These are phyloP conservation scores for Arctium lappa DNA, from an alignment of 129 eudicot species.

Conservation along the genomic window DNA sequence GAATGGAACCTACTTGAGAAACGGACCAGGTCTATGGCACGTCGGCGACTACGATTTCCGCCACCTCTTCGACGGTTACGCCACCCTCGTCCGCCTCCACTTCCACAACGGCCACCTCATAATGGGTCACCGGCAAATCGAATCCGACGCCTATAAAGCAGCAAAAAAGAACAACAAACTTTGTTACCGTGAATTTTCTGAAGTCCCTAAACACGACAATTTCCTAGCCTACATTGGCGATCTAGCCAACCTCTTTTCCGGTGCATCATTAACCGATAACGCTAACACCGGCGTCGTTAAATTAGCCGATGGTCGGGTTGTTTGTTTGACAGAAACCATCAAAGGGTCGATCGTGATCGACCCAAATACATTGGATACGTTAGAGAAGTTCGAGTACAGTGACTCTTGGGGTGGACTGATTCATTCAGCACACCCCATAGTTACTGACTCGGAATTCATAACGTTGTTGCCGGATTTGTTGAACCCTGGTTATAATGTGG, in stretches of 20 bases:
- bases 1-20: constrained; percentile 87
- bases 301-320: constrained; percentile 83
- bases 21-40: constrained; percentile 97
- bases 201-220: constrained; percentile 69
- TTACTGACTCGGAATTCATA: constrained; percentile 64
- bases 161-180: constrained; percentile 59
- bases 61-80: constrained; percentile 97
- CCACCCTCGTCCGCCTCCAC: constrained; percentile 85
- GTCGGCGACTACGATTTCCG: constrained; percentile 84
- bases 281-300: constrained; percentile 88
- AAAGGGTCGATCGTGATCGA: constrained; percentile 90
- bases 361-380: constrained; percentile 73
- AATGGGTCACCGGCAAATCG: constrained; percentile 88
- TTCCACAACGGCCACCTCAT: constrained; percentile 58
- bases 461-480: constrained; percentile 81
- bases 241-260: constrained; percentile 78
- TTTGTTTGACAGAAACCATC: constrained; percentile 83
- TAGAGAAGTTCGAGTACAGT: constrained; percentile 76
- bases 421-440: constrained; percentile 97
- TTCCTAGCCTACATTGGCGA: constrained; percentile 79
- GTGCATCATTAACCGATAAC: constrained; percentile 85
- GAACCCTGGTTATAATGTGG: constrained; percentile 80
- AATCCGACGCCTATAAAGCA: constrained; percentile 94
- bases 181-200: constrained; percentile 94
- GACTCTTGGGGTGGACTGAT: constrained; percentile 68